Evolutionary conservation across 2,329 filamentous ascomycete species (phyloP).

Genomic region (Macroventuria anomochaeta): DNA sequence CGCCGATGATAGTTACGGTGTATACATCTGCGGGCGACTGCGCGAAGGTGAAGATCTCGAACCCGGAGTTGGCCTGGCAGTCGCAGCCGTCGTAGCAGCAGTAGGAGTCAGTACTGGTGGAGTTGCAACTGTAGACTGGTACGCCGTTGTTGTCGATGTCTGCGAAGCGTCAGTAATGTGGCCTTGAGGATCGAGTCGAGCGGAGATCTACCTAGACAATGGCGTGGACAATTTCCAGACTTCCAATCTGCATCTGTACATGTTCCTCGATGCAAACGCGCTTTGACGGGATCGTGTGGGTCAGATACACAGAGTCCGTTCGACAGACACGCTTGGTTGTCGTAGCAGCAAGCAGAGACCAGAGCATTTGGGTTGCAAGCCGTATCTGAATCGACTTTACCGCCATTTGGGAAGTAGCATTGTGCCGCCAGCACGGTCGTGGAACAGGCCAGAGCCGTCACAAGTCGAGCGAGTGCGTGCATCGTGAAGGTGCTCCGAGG

Average conservation of each 20-base stretch:
- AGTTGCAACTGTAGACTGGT: slow-evolving; percentile 36
- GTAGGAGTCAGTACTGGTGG: slow-evolving; percentile 32
- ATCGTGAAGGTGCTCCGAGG: background rate
- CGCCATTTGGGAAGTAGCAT: slow-evolving; percentile 29
- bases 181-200: too few relatives aligned
- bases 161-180: slow-evolving; percentile 12
- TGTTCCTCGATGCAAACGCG: slow-evolving; percentile 34
- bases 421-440: slow-evolving; percentile 14
- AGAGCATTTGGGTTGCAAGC: slow-evolving; percentile 26
- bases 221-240: slow-evolving; percentile 32
- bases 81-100: slow-evolving; percentile 39
- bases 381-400: slow-evolving; percentile 16
- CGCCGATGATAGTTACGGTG: slow-evolving; percentile 38
- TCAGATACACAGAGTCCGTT: slow-evolving; percentile 40
- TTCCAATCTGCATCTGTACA: slow-evolving; percentile 38
- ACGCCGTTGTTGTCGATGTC: slow-evolving; percentile 32
- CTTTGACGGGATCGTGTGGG: slow-evolving; percentile 26
- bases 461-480: slow-evolving; percentile 2
- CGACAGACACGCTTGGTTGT: slow-evolving; percentile 40
- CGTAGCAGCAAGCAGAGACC: slow-evolving; percentile 36
- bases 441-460: slow-evolving; percentile 1
- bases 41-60: slow-evolving; percentile 29
- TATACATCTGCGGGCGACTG: slow-evolving; percentile 26
- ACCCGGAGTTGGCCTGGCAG: slow-evolving; percentile 22
- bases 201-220: slow-evolving; percentile 25